Conservation (phyloP, 2,329 filamentous ascomycete species). For the Penicillium sp. region DNA sequence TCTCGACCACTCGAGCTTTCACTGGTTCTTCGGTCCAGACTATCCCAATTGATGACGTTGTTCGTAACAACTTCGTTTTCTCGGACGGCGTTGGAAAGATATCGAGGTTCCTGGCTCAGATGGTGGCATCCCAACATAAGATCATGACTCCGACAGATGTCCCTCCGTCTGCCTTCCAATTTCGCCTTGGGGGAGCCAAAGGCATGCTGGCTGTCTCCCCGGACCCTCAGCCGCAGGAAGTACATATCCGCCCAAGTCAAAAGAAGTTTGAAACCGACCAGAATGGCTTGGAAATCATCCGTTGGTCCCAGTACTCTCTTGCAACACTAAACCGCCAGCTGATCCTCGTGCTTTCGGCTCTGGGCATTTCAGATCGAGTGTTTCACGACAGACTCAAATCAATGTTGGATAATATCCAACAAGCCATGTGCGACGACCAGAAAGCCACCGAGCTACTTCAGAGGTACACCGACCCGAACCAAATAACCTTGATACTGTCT, state of each 20-base stretch:
- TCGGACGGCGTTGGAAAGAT: conserved; percentile 93
- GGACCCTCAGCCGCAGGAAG: conserved; percentile 60
- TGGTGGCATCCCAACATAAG: conserved; percentile 68
- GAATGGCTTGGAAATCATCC: conserved; percentile 77
- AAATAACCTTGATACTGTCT: conserved; percentile 69
- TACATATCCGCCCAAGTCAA: conserved; percentile 80
- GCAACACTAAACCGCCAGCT: conserved; percentile 87
- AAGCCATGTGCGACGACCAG: conserved; percentile 62
- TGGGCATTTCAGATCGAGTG: conserved; percentile 65
- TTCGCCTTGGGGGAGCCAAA: conserved; percentile 88
- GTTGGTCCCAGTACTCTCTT: conserved; percentile 69
- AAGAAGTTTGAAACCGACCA: conserved; percentile 74
- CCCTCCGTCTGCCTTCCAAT: conserved; percentile 80
- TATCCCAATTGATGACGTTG: conserved; percentile 64
- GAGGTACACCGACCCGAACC: conserved; percentile 79
- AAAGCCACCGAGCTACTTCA: conserved; percentile 66
- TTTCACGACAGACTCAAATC: conserved; percentile 65
- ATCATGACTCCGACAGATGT: conserved; percentile 52
- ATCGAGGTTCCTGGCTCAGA: conserved; percentile 69
- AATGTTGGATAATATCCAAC: conserved; percentile 66
- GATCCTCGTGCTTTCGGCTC: conserved; percentile 74
- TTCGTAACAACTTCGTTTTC: conserved; percentile 66
- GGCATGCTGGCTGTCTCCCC: conserved; percentile 77
- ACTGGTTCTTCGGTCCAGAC: conserved; percentile 57
- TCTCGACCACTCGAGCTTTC: conserved; percentile 83